phyloP scores from a whole-genome alignment of 2,329 filamentous ascomycete species.

The Helminthosporium solani region DNA sequence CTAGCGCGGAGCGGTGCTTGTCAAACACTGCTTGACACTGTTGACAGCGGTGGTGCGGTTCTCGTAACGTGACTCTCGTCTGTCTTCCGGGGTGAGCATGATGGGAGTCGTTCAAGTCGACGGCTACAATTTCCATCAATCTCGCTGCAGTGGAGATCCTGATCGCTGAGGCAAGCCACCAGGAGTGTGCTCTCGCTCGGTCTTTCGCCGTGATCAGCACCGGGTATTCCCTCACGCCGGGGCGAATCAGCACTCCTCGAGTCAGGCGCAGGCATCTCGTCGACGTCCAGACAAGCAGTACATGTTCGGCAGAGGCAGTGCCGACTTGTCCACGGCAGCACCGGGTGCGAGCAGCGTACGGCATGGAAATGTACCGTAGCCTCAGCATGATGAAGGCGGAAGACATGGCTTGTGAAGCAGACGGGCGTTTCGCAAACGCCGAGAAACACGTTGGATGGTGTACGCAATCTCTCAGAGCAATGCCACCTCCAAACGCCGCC shows the following conservation, averaged over 20 bases:
- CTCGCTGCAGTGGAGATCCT: conserved; percentile 35
- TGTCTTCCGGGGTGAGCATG: conserved; percentile 7
- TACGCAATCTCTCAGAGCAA: conserved; percentile 30
- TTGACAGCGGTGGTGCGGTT: conserved; percentile 33
- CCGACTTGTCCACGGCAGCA: background rate
- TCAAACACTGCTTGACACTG: conserved; percentile 17
- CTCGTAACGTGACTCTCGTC: conserved; percentile 25
- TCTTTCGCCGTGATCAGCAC: conserved; percentile 34
- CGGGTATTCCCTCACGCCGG: conserved; percentile 13
- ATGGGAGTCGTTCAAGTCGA: conserved; percentile 10
- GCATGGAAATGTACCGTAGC: background rate
- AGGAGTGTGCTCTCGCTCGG: conserved; percentile 25
- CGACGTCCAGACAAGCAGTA: too few species aligned
- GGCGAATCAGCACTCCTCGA: conserved; percentile 22
- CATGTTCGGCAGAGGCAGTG: conserved; percentile 16
- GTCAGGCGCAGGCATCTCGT: conserved; percentile 23
- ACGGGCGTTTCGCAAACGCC: conserved; percentile 38
- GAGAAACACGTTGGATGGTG: conserved; percentile 18
- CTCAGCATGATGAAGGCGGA: conserved; percentile 1
- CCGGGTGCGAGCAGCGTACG: too few species aligned
- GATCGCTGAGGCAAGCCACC: conserved; percentile 31
- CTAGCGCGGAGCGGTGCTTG: conserved; percentile 29
- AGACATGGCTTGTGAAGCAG: conserved; percentile 27
- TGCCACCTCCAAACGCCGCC: conserved; percentile 37
- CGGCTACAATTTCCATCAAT: conserved; percentile 33